phyloP scores from a whole-genome alignment of 208 protist species.

The Sergeia podlipaevii region DNA sequence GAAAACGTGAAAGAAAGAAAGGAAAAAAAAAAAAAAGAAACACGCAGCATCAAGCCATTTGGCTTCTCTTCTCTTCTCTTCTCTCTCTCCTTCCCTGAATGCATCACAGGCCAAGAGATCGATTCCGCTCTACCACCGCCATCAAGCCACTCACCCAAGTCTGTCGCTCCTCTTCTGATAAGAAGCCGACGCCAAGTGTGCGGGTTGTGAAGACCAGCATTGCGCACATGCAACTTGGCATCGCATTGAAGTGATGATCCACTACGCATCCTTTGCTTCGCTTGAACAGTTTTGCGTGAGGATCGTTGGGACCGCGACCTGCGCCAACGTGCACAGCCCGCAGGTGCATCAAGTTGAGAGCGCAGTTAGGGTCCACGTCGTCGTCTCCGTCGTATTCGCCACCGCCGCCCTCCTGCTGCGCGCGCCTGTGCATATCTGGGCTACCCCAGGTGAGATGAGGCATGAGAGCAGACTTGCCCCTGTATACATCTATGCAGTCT shows the following conservation, averaged over 20 bases:
- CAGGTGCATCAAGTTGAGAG: conserved; percentile 39
- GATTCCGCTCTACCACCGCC: conserved; percentile 69
- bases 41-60: neutral
- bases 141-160: conserved; percentile 64
- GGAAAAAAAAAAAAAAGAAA: conserved; percentile 13
- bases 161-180: conserved; percentile 58
- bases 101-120: conserved; percentile 9
- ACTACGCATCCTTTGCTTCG: conserved; percentile 20
- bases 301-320: conserved; percentile 4
- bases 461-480: conserved; percentile 38
- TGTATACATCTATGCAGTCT: conserved; percentile 32
- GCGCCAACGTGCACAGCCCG: conserved; percentile 37
- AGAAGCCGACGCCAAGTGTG: conserved; percentile 47
- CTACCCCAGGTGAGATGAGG: conserved; percentile 62
- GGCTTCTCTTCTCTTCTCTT: conserved; percentile 5
- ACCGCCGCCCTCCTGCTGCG: neutral
- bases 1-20: conserved; percentile 10
- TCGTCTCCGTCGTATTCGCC: conserved; percentile 7
- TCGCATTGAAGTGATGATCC: conserved; percentile 25
- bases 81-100: neutral
- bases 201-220: conserved; percentile 48
- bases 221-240: conserved; percentile 44
- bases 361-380: conserved; percentile 22
- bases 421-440: neutral
- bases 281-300: conserved; percentile 15